These are phyloP conservation scores for Collybiopsis confluens DNA, from an alignment of 768 basidiomycete species.

Conservation along the genomic window DNA sequence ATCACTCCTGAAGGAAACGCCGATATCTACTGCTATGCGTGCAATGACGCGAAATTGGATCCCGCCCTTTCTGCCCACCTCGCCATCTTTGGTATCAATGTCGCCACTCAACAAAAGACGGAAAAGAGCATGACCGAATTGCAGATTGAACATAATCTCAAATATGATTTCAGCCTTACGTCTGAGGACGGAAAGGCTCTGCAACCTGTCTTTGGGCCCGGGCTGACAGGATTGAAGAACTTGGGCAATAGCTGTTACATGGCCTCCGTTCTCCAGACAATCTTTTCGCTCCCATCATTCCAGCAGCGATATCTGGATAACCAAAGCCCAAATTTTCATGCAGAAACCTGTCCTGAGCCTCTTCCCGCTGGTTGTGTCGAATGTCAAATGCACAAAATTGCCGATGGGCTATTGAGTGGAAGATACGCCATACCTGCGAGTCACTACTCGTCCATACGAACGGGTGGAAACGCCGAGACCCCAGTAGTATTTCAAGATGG, in stretches of 20 bases:
- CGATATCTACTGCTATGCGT: conserved; percentile 91
- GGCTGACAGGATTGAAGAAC: conserved; percentile 85
- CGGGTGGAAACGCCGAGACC: conserved; percentile 20
- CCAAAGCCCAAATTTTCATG: conserved; percentile 39
- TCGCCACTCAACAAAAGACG: conserved; percentile 78
- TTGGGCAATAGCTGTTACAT: conserved; percentile 99
- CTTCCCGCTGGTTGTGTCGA: conserved; percentile 87
- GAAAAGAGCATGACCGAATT: conserved; percentile 97
- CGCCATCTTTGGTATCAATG: conserved; percentile 80
- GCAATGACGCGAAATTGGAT: conserved; percentile 80
- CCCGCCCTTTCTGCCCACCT: conserved; percentile 74
- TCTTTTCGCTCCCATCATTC: conserved; percentile 82
- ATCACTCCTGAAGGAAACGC: conserved; percentile 93
- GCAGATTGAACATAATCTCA: conserved; percentile 97
- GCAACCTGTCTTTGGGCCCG: conserved; percentile 84
- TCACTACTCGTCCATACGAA: conserved; percentile 16
- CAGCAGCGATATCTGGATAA: conserved; percentile 58
- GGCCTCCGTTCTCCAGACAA: conserved; percentile 84
- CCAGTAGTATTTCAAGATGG: conserved; percentile 74
- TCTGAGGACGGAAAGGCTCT: conserved; percentile 83
- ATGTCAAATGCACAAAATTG: conserved; percentile 91
- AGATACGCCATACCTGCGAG: conserved; percentile 71
- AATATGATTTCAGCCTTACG: conserved; percentile 90
- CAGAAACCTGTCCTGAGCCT: conserved; percentile 53
- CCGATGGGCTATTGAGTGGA: conserved; percentile 89